A percentile compares a stretch with the other conserved stretches of the same genome.
Conservation (phyloP, 768 basidiomycete genomes). For the Hygrophorus russula region DNA sequence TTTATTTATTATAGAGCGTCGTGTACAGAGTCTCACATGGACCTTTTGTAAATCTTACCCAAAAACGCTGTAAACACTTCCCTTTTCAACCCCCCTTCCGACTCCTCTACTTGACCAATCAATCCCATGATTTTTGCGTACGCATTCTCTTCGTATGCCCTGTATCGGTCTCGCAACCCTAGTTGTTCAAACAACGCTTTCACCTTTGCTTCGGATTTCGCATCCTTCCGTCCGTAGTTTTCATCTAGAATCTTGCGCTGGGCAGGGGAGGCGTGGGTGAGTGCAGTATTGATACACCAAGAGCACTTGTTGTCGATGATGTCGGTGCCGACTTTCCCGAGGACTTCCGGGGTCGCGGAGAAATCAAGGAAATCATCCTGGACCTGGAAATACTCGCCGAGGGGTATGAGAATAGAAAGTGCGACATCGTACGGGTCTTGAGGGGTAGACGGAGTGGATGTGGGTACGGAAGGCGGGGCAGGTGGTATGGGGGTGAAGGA, state of each 20-base stretch:
- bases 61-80: constrained; percentile 82
- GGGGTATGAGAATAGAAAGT: constrained; percentile 71
- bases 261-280: constrained; percentile 41
- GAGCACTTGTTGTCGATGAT: constrained; percentile 99
- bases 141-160: constrained; percentile 65
- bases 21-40: no score
- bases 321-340: constrained; percentile 97
- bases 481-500: constrained; percentile 8
- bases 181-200: constrained; percentile 60
- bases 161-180: constrained; percentile 56
- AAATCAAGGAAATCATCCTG: constrained; percentile 98
- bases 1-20: no score
- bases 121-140: constrained; percentile 55
- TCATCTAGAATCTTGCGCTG: constrained; percentile 50
- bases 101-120: constrained; percentile 51
- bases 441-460: constrained; percentile 11
- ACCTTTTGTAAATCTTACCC: constrained; percentile 70
- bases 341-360: constrained; percentile 78
- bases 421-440: constrained; percentile 63
- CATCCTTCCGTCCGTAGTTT: constrained; percentile 40
- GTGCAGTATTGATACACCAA: constrained; percentile 89
- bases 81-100: constrained; percentile 28
- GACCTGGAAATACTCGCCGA: constrained; percentile 98
- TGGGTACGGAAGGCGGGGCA: constrained; percentile 6
- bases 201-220: constrained; percentile 36